A percentile compares a stretch with the other conserved stretches of the same genome.
These are phyloP conservation scores for Salicornia ramosissima DNA, from an alignment of 148 eudicot species.

Conservation along the genomic window DNA sequence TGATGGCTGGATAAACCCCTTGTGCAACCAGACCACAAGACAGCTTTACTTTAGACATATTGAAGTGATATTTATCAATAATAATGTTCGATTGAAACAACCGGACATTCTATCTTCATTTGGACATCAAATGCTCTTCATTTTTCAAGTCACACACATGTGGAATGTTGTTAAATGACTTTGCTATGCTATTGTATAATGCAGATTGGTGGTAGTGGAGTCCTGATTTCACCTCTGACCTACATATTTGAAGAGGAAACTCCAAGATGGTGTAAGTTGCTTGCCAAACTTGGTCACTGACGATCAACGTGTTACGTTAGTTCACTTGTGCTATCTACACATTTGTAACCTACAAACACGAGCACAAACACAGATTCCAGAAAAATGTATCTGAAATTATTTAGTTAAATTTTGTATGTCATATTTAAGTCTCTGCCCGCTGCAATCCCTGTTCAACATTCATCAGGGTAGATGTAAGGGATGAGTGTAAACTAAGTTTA, in stretches of 20 bases:
- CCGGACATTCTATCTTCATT: no score
- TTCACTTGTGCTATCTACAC: background rate
- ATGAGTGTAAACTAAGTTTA: background rate
- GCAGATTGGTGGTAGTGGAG: conserved; percentile 97
- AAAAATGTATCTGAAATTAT: background rate
- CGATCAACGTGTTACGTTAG: background rate
- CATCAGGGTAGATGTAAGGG: background rate
- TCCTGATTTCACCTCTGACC: conserved; percentile 76
- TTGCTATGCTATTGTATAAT: conserved; percentile 8
- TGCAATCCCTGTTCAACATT: background rate
- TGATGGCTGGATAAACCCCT: no score
- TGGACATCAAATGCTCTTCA: no score
- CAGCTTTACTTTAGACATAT: no score
- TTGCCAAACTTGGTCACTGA: conserved; percentile 52
- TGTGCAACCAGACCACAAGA: no score
- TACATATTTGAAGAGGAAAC: conserved; percentile 94
- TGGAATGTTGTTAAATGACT: background rate
- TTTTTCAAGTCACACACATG: background rate
- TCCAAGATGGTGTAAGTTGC: conserved; percentile 78
- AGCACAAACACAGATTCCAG: background rate
- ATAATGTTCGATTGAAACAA: no score
- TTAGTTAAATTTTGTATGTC: background rate
- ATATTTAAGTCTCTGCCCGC: background rate
- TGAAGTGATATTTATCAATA: no score
- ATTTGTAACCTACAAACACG: background rate